A percentile compares a stretch with the other conserved stretches of the same genome.
These are phyloP conservation scores for Citrus cavaleriei DNA, from an alignment of 345 rosid species.

Conservation along the genomic window DNA sequence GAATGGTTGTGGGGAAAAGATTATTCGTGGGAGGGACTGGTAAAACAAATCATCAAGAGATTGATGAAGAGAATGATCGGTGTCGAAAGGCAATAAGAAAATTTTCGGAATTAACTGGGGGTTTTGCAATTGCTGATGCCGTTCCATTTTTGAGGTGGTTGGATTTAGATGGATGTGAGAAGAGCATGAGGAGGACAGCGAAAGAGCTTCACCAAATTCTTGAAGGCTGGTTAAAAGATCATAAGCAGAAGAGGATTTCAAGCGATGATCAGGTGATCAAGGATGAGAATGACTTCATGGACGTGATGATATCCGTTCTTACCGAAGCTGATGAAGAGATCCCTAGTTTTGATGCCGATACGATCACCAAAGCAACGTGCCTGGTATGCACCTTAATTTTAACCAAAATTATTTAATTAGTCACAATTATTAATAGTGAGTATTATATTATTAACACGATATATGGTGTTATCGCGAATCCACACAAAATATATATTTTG, in stretches of 20 bases:
- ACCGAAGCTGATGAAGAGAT: constrained; percentile 5
- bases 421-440: background rate
- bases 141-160: constrained; percentile 33
- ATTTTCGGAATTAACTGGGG: constrained; percentile 18
- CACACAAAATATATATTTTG: too few relatives aligned
- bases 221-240: constrained; percentile 26
- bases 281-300: constrained; percentile 30
- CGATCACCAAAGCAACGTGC: constrained; percentile 28
- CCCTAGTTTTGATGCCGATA: constrained; percentile 12
- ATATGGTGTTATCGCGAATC: too few relatives aligned
- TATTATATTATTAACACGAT: background rate
- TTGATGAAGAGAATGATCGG: background rate
- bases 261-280: background rate
- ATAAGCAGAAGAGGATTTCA: constrained; percentile 8
- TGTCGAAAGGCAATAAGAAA: constrained; percentile 18
- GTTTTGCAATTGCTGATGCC: constrained; percentile 19
- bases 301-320: constrained; percentile 23
- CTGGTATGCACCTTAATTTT: constrained; percentile 11
- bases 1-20: constrained; percentile 26
- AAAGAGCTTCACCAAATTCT: constrained; percentile 21
- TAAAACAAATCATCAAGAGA: background rate
- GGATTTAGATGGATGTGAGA: constrained; percentile 32
- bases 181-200: constrained; percentile 18
- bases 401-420: background rate
- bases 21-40: background rate